phyloP scores from a whole-genome alignment of 495 filamentous ascomycete species.

The Achaetomiella virescens region DNA sequence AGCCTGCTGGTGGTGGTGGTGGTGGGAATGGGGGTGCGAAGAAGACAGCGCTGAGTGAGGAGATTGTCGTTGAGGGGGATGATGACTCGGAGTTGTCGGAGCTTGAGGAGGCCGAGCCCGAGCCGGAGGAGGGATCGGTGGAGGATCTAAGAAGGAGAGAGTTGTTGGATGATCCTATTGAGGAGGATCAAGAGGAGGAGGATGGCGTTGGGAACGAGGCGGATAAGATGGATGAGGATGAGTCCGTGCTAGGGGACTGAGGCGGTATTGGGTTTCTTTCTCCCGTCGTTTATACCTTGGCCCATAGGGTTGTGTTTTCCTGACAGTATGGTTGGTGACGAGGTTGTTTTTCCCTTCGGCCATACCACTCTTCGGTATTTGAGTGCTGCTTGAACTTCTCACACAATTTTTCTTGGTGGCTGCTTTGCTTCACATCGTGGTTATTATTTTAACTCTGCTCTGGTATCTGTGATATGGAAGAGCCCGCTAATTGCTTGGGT shows the following conservation, averaged over 20 bases:
- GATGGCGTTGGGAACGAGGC: slow-evolving; percentile 20
- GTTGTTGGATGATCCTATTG: slow-evolving; percentile 47
- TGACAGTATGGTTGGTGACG: background rate
- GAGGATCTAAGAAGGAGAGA: slow-evolving; percentile 59
- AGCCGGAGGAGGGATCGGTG: slow-evolving; percentile 46
- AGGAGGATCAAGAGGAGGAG: slow-evolving; percentile 41
- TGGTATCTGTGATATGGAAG: too few species aligned
- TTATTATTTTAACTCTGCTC: too few species aligned
- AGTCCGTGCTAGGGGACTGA: slow-evolving; percentile 66
- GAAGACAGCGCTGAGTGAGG: slow-evolving; percentile 40
- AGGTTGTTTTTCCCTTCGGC: background rate
- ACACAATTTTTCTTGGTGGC: background rate
- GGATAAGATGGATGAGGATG: slow-evolving; percentile 49
- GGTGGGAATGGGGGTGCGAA: background rate
- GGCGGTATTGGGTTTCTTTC: background rate
- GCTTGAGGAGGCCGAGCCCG: slow-evolving; percentile 41
- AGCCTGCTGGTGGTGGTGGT: slow-evolving; percentile 11
- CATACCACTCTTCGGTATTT: background rate
- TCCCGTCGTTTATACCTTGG: background rate
- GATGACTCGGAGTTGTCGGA: slow-evolving; percentile 46
- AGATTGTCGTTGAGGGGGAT: slow-evolving; percentile 42
- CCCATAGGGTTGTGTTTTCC: background rate
- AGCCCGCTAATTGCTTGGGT: too few species aligned
- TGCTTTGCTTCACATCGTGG: background rate
- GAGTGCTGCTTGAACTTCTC: background rate